Evolutionary conservation across 202 grass and related monocot species (phyloP).

Genomic region (Zoysia matrella): DNA sequence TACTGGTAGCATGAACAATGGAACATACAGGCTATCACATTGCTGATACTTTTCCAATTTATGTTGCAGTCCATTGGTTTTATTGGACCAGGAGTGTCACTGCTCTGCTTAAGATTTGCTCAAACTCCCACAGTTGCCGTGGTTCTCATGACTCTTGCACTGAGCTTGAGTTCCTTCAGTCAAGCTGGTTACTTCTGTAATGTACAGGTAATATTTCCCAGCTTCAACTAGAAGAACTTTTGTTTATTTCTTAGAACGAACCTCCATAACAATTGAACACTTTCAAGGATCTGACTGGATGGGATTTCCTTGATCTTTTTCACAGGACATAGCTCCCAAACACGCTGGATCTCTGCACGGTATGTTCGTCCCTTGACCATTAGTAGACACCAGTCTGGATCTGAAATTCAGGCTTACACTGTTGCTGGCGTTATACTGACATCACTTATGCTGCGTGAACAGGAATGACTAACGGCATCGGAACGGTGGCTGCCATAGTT

Average conservation of each 20-base stretch:
- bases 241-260: background rate
- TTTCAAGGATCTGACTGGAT: conserved; percentile 27
- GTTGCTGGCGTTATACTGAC: conserved; percentile 29
- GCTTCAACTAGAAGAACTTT: background rate
- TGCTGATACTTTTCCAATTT: background rate
- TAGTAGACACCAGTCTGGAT: background rate
- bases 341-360: conserved; percentile 90
- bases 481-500: conserved; percentile 84
- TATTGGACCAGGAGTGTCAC: conserved; percentile 68
- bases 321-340: conserved; percentile 91
- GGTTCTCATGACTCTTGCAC: conserved; percentile 73
- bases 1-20: background rate
- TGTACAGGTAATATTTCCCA: conserved; percentile 64
- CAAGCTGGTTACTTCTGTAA: conserved; percentile 96
- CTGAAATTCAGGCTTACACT: background rate
- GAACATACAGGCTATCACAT: conserved; percentile 9
- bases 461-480: conserved; percentile 87
- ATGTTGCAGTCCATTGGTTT: conserved; percentile 85
- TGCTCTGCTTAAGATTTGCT: conserved; percentile 81
- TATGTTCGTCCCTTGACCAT: conserved; percentile 30
- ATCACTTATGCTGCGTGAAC: conserved; percentile 40
- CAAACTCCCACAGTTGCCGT: conserved; percentile 70
- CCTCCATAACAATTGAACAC: background rate
- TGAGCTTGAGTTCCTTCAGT: conserved; percentile 90
- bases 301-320: conserved; percentile 19